Conservation (phyloP, 331 rosid genomes). For the Quercus tomentella region DNA sequence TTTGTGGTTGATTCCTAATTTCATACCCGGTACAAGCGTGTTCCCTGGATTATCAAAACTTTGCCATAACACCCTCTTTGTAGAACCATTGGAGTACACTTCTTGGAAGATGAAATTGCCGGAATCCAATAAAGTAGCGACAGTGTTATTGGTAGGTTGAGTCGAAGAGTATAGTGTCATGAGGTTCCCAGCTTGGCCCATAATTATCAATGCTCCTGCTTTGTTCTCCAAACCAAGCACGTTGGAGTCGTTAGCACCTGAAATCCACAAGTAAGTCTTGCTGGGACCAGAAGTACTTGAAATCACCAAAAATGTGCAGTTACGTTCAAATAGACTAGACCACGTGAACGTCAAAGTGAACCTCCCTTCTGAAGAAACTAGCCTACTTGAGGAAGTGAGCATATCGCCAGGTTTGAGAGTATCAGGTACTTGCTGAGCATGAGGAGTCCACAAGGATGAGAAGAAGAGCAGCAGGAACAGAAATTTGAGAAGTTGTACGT, state of each 20-base stretch:
- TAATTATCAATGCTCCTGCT: neutral
- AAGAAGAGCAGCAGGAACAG: neutral
- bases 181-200: neutral
- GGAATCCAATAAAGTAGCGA: neutral
- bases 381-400: neutral
- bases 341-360: neutral
- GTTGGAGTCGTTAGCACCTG: too few relatives aligned
- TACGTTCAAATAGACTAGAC: too few relatives aligned
- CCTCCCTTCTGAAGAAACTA: neutral
- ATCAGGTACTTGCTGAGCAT: neutral
- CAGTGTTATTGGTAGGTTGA: neutral
- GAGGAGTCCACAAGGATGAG: neutral
- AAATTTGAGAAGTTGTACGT: too few relatives aligned
- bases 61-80: neutral
- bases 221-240: neutral
- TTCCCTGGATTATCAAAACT: constrained; percentile 3
- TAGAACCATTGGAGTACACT: neutral
- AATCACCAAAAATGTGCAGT: neutral
- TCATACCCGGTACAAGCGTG: neutral
- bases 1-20: neutral
- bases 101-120: neutral
- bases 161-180: too few relatives aligned
- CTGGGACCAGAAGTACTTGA: neutral
- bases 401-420: neutral
- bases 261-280: too few relatives aligned